Evolutionary conservation across 2,329 filamentous ascomycete species (phyloP).

Genomic region (Aspergillus sp.): DNA sequence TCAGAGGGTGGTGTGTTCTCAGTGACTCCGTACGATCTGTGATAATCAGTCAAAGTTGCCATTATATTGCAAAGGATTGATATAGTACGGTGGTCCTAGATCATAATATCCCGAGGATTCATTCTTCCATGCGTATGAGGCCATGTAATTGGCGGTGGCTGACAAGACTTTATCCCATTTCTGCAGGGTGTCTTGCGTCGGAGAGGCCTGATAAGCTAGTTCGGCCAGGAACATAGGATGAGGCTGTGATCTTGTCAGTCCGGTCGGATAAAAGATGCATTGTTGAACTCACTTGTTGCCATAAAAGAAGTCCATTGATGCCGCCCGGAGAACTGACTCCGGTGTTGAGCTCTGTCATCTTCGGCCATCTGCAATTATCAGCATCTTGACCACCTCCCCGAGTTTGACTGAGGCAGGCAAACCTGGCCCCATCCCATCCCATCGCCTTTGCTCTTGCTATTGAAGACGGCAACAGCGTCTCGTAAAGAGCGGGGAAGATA

Average conservation of each 20-base stretch:
- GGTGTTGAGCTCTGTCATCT: conserved; percentile 17
- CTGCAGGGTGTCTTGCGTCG: conserved; percentile 4
- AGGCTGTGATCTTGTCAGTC: conserved; percentile 2
- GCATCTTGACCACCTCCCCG: too few relatives aligned
- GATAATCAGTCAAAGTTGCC: background rate
- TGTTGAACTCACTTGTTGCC: conserved; percentile 10
- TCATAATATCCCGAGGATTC: conserved; percentile 13
- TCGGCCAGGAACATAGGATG: conserved; percentile 17
- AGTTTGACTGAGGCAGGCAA: background rate
- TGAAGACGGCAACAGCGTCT: conserved; percentile 11
- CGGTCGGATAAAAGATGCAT: too few relatives aligned
- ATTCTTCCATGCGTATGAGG: conserved; percentile 16
- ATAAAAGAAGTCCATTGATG: conserved; percentile 15
- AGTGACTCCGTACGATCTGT: conserved; percentile 14
- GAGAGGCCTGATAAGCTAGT: conserved; percentile 11
- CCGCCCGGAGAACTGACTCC: conserved; percentile 15
- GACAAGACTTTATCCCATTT: conserved; percentile 14
- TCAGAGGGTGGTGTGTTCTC: conserved; percentile 14
- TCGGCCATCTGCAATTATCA: conserved; percentile 10
- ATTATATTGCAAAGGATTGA: background rate
- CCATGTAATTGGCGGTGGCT: conserved; percentile 15
- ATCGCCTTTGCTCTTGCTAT: conserved; percentile 7
- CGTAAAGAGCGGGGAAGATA: conserved; percentile 13
- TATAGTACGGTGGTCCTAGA: conserved; percentile 14
- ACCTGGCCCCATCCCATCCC: conserved; percentile 17